Conservation (phyloP, 495 filamentous ascomycete species). For the Trichocladium antarcticum region DNA sequence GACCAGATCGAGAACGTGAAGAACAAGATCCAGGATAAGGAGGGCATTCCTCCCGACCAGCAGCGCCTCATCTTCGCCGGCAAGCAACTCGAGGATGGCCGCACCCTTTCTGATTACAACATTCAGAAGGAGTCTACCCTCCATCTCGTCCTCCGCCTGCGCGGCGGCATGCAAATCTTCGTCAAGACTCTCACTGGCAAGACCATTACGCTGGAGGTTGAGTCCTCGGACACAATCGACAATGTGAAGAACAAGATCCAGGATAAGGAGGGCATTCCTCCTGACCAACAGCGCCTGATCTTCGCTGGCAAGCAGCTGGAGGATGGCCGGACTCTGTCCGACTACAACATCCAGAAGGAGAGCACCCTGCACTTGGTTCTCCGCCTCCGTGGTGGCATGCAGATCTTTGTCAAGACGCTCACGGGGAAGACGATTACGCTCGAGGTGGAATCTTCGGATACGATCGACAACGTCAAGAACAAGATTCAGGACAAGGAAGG, state of each 20-base stretch:
- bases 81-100: conserved; percentile 84
- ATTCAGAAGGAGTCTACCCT: conserved; percentile 98
- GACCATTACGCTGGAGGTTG: conserved; percentile 87
- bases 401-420: conserved; percentile 89
- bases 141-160: conserved; percentile 90
- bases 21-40: conserved; percentile 76
- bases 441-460: conserved; percentile 81
- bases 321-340: conserved; percentile 79
- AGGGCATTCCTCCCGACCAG: conserved; percentile 89
- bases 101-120: conserved; percentile 85
- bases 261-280: conserved; percentile 98
- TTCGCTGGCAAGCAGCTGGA: conserved; percentile 82
- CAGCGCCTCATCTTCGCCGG: conserved; percentile 93
- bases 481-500: conserved; percentile 94
- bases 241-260: conserved; percentile 95
- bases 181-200: conserved; percentile 75
- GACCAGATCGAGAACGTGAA: conserved; percentile 97
- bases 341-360: conserved; percentile 99
- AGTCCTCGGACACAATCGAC: conserved; percentile 85
- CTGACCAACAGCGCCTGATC: conserved; percentile 97
- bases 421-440: conserved; percentile 90
- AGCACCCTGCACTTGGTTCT: conserved; percentile 95
- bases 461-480: conserved; percentile 84
- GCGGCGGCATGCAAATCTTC: conserved; percentile 98
- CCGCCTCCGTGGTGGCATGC: conserved; percentile 94